phyloP scores from a whole-genome alignment of 768 basidiomycete species.

The Tulasnella sp. region DNA sequence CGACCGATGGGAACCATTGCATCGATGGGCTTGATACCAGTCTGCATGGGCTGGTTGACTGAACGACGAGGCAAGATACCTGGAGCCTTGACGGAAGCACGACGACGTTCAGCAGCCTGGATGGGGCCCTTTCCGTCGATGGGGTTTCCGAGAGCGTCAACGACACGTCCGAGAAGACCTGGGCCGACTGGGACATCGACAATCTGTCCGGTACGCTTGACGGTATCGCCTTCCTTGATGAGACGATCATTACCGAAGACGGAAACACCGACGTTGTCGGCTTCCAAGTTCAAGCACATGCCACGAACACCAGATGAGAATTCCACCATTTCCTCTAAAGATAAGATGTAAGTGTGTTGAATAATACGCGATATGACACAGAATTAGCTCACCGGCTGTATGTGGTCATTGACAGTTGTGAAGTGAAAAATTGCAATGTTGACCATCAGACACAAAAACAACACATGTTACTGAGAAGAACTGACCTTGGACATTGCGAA shows the following conservation, averaged over 20 bases:
- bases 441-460: not conserved
- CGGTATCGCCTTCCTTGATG: slow-evolving; percentile 99
- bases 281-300: slow-evolving; percentile 99
- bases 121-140: slow-evolving; percentile 99
- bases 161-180: slow-evolving; percentile 93
- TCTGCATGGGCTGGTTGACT: slow-evolving; percentile 99
- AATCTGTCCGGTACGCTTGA: slow-evolving; percentile 99
- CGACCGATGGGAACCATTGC: slow-evolving; percentile 99
- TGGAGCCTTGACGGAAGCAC: slow-evolving; percentile 96
- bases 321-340: slow-evolving; percentile 99
- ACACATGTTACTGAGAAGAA: slow-evolving; percentile 13
- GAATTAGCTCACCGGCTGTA: not conserved
- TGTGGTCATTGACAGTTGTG: too few species aligned
- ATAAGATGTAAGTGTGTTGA: not conserved
- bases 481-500: slow-evolving; percentile 93
- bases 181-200: slow-evolving; percentile 99
- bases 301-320: slow-evolving; percentile 99
- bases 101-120: slow-evolving; percentile 81
- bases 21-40: slow-evolving; percentile 99
- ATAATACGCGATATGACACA: not conserved
- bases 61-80: slow-evolving; percentile 99
- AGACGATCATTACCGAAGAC: slow-evolving; percentile 97
- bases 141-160: slow-evolving; percentile 98
- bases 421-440: not conserved
- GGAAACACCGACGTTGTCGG: slow-evolving; percentile 99